Evolutionary conservation across 148 eudicot genomes (phyloP).

Genomic region (Vaccinium corymbosum): DNA sequence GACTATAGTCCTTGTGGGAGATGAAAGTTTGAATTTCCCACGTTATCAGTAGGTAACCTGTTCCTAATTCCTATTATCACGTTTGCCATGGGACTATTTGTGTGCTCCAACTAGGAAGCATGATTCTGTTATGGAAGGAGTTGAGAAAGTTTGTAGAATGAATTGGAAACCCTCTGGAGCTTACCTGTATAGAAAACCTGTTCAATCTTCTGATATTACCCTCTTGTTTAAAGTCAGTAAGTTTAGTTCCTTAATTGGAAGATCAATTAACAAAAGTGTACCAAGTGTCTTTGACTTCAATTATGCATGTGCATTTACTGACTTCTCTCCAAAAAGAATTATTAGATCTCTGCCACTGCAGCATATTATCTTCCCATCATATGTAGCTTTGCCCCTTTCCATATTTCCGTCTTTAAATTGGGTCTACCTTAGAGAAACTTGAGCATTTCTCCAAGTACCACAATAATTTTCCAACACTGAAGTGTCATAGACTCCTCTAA

Average conservation of each 20-base stretch:
- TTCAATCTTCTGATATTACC: background rate
- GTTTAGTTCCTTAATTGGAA: background rate
- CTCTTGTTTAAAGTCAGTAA: background rate
- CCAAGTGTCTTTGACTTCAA: background rate
- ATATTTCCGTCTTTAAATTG: background rate
- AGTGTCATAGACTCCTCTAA: background rate
- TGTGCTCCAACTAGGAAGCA: background rate
- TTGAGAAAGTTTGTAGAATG: background rate
- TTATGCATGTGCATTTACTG: background rate
- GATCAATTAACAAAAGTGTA: background rate
- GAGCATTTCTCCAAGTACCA: background rate
- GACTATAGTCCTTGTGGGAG: background rate
- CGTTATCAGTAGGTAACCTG: background rate
- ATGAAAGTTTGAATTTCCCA: background rate
- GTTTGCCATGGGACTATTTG: background rate
- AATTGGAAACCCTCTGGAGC: background rate
- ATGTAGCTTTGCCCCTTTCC: background rate
- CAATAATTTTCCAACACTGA: background rate
- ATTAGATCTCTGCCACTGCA: background rate
- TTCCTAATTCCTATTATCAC: background rate
- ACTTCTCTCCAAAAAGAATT: background rate
- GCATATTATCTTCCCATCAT: background rate
- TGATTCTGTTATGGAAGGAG: slow-evolving; percentile 1
- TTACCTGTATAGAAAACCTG: background rate
- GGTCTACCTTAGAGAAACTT: background rate